A percentile compares a stretch with the other conserved stretches of the same genome.
phyloP scores from a whole-genome alignment of 495 filamentous ascomycete genomes.

The Venustampulla echinocandica region DNA sequence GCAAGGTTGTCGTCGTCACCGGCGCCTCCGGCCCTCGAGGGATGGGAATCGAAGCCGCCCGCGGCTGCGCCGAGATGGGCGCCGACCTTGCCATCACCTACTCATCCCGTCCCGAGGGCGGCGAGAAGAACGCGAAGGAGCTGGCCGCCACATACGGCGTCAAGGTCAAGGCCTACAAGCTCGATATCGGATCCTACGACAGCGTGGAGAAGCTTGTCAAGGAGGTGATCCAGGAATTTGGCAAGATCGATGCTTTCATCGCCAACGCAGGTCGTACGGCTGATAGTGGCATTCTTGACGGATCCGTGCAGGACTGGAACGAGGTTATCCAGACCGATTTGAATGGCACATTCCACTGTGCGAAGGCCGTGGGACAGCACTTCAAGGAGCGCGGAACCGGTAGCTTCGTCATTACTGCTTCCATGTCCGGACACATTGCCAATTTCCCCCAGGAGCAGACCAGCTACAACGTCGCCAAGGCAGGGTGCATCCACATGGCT shows the following conservation, averaged over 20 bases:
- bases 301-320: conserved; percentile 54
- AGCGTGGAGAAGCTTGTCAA: conserved; percentile 41
- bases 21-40: conserved; percentile 60
- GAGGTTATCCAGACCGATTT: conserved; percentile 59
- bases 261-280: conserved; percentile 63
- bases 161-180: conserved; percentile 61
- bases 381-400: conserved; percentile 55
- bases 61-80: conserved; percentile 64
- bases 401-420: conserved; percentile 54
- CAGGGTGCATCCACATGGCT: conserved; percentile 41
- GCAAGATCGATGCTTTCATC: conserved; percentile 58
- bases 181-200: conserved; percentile 42
- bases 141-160: conserved; percentile 50
- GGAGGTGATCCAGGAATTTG: conserved; percentile 50
- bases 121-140: conserved; percentile 57
- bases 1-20: conserved; percentile 64
- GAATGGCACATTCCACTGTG: conserved; percentile 60
- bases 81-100: conserved; percentile 64
- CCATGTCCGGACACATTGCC: conserved; percentile 60
- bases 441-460: conserved; percentile 76
- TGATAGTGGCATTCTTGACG: conserved; percentile 53
- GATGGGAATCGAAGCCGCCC: conserved; percentile 67
- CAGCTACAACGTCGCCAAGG: conserved; percentile 74
- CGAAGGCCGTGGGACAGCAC: conserved; percentile 54
- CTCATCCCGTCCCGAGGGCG: conserved; percentile 48